Evolutionary conservation across 495 filamentous ascomycete genomes (phyloP), one percentile per base, ranked within the genome.

Genomic region (Amphirosellinia nigrospora): DNA sequence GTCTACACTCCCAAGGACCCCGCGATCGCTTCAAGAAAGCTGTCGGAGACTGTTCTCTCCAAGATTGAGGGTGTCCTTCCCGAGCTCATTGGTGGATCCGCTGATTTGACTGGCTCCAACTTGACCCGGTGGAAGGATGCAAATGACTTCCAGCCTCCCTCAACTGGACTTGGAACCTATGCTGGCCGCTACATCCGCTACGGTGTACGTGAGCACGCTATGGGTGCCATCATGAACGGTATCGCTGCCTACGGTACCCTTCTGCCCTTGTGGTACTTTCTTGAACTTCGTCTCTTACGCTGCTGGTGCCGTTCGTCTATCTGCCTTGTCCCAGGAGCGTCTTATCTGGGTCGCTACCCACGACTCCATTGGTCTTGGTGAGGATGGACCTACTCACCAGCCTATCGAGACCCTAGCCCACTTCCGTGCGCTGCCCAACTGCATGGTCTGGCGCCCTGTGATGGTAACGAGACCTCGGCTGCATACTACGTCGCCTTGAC

Each of bases 281-380:
- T 86, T 99, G 71, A 99, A 99, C 92, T 99, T 99, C 85, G 94
- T 99, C 71, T 99, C 96, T 28, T 99, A 99, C 80, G 95, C 93
- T 71, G 93, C 96, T 72, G 96, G 96, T 81, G 90, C 96, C 78
- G 91, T 98, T 76, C 94, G 96, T 82, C 89, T 99, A 32, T 97
- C 94, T 56, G 89, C 96, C 39, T 87, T 99, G 69, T 96, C 94
- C 39, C 95, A 94, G 81, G 89, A 93, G 79, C 94, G 95, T 73
- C 88, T 89, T 79, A 95, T 99, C 86, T 96, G 96, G 88, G 87
- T 99, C 79, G 96, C 96, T 70, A 99, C 96, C 74, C 96, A 99
- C 89, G 96, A 99, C 88, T 97, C 94, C 71, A 98, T 99, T 78
- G 96, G 96, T 87, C 93, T 99, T 71, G 96, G 96, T 82, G 96